These are phyloP conservation scores for Bauhinia variegata DNA, from an alignment of 306 rosid species.

Conservation along the genomic window DNA sequence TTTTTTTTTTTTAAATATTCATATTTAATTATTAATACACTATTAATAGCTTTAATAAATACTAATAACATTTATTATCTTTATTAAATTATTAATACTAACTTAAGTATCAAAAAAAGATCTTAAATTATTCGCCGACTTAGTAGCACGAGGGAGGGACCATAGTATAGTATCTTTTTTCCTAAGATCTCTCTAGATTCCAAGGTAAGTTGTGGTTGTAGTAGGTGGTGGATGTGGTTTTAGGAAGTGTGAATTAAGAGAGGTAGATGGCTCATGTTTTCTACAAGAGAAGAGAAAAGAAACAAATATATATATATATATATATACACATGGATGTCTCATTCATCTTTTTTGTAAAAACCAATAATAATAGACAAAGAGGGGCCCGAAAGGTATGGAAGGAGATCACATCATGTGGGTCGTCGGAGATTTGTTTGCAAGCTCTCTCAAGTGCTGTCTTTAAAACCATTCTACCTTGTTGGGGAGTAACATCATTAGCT, in stretches of 20 bases:
- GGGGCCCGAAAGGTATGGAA: constrained; percentile 18
- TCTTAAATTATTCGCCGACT: too few relatives aligned
- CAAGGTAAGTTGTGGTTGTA: constrained; percentile 39
- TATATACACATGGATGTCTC: neutral
- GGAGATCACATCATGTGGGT: constrained; percentile 54
- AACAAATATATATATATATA: too few relatives aligned
- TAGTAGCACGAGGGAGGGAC: too few relatives aligned
- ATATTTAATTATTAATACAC: too few relatives aligned
- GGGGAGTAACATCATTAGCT: constrained; percentile 51
- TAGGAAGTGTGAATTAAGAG: constrained; percentile 37
- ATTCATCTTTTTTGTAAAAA: neutral
- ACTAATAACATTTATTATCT: too few relatives aligned
- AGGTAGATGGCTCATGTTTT: constrained; percentile 30
- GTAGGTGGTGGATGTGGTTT: constrained; percentile 51
- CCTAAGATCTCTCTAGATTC: constrained; percentile 29
- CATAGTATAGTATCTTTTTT: neutral
- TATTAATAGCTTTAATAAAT: too few relatives aligned
- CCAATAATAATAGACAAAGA: constrained; percentile 38
- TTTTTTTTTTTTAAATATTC: too few relatives aligned
- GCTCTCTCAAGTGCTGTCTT: constrained; percentile 43
- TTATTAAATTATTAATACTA: too few relatives aligned
- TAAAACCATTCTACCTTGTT: constrained; percentile 52
- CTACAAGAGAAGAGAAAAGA: too few relatives aligned
- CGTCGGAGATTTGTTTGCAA: constrained; percentile 41
- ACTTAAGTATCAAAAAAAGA: too few relatives aligned